Conservation (phyloP, 2,329 filamentous ascomycete genomes). For the Microsporum canis region DNA sequence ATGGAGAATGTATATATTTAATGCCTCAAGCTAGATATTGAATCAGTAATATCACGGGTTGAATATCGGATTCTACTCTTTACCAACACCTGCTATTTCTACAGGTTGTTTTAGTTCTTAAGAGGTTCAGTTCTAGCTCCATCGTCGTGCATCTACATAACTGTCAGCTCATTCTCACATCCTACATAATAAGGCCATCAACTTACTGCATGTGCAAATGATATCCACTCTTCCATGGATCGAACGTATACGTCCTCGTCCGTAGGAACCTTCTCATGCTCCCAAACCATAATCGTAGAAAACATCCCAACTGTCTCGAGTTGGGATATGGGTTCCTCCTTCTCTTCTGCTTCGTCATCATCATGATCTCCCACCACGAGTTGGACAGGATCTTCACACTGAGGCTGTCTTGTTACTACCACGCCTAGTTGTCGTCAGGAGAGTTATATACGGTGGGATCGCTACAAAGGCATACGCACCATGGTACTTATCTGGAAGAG, state of each 20-base stretch:
- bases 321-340: constrained; percentile 41
- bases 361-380: not conserved
- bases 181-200: not conserved
- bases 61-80: not conserved
- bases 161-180: not conserved
- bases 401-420: constrained; percentile 39
- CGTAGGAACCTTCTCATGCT: constrained; percentile 58
- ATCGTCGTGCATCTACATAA: constrained; percentile 9
- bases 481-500: constrained; percentile 59
- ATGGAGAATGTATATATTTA: not conserved
- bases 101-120: not conserved
- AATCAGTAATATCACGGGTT: not conserved
- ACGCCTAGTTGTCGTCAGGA: constrained; percentile 37
- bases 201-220: constrained; percentile 56
- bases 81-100: not conserved
- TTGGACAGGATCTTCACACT: not conserved
- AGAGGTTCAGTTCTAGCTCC: not conserved
- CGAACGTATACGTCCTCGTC: constrained; percentile 60
- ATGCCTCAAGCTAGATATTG: not conserved
- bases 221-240: constrained; percentile 69
- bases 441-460: not conserved
- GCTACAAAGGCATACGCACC: constrained; percentile 26
- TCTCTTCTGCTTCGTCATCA: constrained; percentile 12
- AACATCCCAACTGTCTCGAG: constrained; percentile 58
- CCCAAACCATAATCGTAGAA: constrained; percentile 70